These are phyloP conservation scores for Microdochium bolleyi DNA, from an alignment of 2,329 filamentous ascomycete genomes.

Conservation along the genomic window DNA sequence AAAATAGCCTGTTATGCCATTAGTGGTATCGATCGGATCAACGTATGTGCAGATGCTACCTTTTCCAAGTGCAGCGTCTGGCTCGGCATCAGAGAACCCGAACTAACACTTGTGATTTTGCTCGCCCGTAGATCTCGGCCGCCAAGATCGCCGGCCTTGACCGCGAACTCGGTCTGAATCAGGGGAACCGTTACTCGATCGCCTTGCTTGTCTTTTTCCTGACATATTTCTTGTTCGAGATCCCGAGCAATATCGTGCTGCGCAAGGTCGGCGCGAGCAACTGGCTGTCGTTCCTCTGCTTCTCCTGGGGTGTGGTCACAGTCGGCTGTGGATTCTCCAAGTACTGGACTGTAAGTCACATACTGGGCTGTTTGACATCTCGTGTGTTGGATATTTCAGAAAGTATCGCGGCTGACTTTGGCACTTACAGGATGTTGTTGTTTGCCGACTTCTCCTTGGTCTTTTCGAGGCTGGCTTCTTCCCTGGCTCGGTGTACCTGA, in stretches of 20 bases:
- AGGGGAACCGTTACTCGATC: slow-evolving; percentile 1
- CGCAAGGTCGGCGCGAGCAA: not conserved
- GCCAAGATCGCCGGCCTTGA: not conserved
- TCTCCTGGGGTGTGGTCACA: slow-evolving; percentile 1
- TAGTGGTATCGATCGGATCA: not conserved
- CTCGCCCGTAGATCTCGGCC: not conserved
- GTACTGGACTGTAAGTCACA: not conserved
- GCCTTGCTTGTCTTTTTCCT: slow-evolving; percentile 1
- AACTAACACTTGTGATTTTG: not conserved
- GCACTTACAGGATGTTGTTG: not conserved
- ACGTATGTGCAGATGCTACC: not conserved
- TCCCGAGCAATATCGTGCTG: not conserved
- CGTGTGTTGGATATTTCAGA: not conserved
- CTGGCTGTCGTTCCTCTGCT: not conserved
- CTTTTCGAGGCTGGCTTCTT: slow-evolving; percentile 2
- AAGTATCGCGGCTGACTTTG: not conserved
- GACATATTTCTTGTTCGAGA: slow-evolving; percentile 1
- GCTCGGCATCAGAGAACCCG: not conserved
- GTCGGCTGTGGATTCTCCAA: not conserved
- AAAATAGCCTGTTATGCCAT: not conserved
- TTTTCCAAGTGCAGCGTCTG: not conserved
- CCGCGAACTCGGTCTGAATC: slow-evolving; percentile 14
- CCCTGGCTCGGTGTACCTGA: slow-evolving; percentile 1
- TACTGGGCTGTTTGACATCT: not conserved
- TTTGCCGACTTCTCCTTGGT: slow-evolving; percentile 1